A percentile compares a stretch with the other conserved stretches of the same genome.
These are phyloP conservation scores for Plasmodium coatneyi DNA, from an alignment of 169 alveolate genomes.

Conservation along the genomic window DNA sequence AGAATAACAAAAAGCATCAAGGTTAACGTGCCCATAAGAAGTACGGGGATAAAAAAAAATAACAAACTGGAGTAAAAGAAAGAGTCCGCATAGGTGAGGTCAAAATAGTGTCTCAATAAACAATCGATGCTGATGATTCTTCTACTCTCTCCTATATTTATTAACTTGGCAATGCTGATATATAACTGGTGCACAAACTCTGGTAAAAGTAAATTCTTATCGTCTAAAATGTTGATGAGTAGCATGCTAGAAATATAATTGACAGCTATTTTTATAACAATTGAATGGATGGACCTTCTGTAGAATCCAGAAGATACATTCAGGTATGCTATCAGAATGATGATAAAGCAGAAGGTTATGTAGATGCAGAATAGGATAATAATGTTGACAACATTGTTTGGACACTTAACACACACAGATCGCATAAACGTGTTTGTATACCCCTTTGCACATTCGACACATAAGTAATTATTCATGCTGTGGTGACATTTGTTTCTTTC, in stretches of 20 bases:
- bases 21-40: conserved; percentile 79
- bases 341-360: conserved; percentile 80
- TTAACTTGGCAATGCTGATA: conserved; percentile 29
- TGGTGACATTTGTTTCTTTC: conserved; percentile 82
- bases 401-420: conserved; percentile 85
- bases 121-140: conserved; percentile 84
- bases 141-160: conserved; percentile 37
- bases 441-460: conserved; percentile 88
- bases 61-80: conserved; percentile 84
- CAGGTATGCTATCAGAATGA: conserved; percentile 87
- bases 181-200: conserved; percentile 57
- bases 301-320: conserved; percentile 89
- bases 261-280: conserved; percentile 88
- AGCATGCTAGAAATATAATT: conserved; percentile 86
- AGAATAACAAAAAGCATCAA: conserved; percentile 80
- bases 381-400: conserved; percentile 76
- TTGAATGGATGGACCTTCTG: conserved; percentile 89
- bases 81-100: conserved; percentile 82
- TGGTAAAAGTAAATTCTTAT: conserved; percentile 79
- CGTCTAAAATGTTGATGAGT: conserved; percentile 82
- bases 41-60: conserved; percentile 81
- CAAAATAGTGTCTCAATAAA: conserved; percentile 79
- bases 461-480: conserved; percentile 86
- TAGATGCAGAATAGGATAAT: conserved; percentile 75
- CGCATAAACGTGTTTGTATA: conserved; percentile 85